phyloP scores from a whole-genome alignment of 148 eudicot genomes.

The Vaccinium macrocarpon region DNA sequence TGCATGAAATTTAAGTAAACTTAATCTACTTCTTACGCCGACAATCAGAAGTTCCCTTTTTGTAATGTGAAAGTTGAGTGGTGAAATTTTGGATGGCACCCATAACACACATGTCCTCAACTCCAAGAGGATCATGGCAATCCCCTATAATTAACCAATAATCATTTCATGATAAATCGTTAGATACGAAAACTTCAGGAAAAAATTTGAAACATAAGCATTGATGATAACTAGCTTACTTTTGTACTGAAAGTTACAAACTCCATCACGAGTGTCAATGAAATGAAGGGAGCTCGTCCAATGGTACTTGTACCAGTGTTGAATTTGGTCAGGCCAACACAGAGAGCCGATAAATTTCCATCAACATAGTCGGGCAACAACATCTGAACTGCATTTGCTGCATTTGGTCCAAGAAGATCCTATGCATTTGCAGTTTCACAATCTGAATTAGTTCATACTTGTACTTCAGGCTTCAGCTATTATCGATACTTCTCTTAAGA shows the following conservation, averaged over 20 bases:
- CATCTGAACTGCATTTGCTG: slow-evolving; percentile 67
- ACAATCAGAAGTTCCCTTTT: slow-evolving; percentile 85
- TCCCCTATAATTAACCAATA: slow-evolving; percentile 47
- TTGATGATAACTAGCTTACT: slow-evolving; percentile 29
- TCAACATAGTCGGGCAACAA: slow-evolving; percentile 63
- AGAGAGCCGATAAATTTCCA: slow-evolving; percentile 73
- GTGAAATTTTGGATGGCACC: slow-evolving; percentile 91
- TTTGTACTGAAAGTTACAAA: slow-evolving; percentile 67
- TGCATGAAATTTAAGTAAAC: neutral
- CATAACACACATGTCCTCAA: slow-evolving; percentile 86
- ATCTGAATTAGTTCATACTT: neutral
- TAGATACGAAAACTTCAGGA: neutral
- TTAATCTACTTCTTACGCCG: slow-evolving; percentile 44
- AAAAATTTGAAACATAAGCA: neutral
- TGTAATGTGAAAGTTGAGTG: slow-evolving; percentile 81
- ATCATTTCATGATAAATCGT: neutral
- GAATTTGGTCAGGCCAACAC: slow-evolving; percentile 98
- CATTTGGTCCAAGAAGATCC: slow-evolving; percentile 69
- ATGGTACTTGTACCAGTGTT: slow-evolving; percentile 86
- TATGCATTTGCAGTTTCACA: slow-evolving; percentile 14
- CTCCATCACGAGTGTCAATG: slow-evolving; percentile 88
- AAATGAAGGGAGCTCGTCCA: slow-evolving; percentile 98
- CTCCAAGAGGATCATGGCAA: slow-evolving; percentile 82
- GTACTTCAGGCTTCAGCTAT: neutral
- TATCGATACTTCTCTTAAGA: neutral